Evolutionary conservation across 257 asterid species (phyloP).

Genomic region (Solanum tacnaense): DNA sequence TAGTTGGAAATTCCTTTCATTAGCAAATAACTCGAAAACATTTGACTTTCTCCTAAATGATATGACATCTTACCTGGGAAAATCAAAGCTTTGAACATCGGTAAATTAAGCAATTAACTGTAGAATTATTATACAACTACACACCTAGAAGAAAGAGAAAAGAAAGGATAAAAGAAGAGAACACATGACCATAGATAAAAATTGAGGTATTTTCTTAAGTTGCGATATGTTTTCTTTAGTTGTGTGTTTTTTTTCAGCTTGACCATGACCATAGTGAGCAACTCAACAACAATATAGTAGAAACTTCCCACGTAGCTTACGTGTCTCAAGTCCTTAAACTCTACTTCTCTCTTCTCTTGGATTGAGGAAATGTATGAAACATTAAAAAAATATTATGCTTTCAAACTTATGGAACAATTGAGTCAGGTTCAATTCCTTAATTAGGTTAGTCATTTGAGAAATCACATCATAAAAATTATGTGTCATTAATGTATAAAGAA

Average conservation of each 20-base stretch:
- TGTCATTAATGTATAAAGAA: no score
- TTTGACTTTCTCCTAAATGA: neutral
- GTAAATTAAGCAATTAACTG: neutral
- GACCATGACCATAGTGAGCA: neutral
- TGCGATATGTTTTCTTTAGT: neutral
- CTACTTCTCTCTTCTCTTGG: neutral
- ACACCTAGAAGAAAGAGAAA: no score
- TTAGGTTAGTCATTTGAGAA: no score
- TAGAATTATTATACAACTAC: no score
- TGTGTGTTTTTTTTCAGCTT: neutral
- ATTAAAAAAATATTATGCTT: no score
- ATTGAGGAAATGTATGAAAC: neutral
- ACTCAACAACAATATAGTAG: neutral
- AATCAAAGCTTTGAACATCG: neutral
- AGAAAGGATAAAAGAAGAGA: no score
- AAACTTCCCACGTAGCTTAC: no score
- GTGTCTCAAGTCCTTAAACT: no score
- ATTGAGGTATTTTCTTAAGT: neutral
- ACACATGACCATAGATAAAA: no score
- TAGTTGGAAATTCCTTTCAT: neutral
- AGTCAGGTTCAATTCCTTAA: no score
- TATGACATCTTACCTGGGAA: neutral
- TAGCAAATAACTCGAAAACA: neutral
- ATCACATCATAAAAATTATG: no score
- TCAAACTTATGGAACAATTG: no score